These are phyloP conservation scores for Colletotrichum godetiae DNA, from an alignment of 2,329 filamentous ascomycete genomes.

Conservation along the genomic window DNA sequence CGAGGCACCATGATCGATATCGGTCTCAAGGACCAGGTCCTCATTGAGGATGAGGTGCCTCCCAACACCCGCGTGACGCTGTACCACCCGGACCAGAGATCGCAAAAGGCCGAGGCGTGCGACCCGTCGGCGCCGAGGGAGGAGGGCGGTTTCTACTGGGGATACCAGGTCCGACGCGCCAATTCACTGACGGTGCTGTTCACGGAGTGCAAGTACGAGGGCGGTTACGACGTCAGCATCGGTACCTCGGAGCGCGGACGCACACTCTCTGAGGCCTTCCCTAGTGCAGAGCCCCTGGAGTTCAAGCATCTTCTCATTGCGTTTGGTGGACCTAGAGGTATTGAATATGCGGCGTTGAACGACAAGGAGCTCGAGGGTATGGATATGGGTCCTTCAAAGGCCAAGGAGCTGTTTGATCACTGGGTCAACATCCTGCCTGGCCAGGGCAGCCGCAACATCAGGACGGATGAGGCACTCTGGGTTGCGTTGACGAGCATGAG, in stretches of 20 bases:
- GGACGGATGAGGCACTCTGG: conserved; percentile 86
- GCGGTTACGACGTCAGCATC: conserved; percentile 85
- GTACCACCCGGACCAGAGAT: conserved; percentile 65
- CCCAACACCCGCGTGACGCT: conserved; percentile 80
- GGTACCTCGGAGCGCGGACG: conserved; percentile 84
- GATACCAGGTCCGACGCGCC: conserved; percentile 77
- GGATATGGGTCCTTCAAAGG: conserved; percentile 69
- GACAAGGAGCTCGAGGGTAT: conserved; percentile 66
- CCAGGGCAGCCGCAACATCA: conserved; percentile 84
- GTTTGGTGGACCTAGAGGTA: conserved; percentile 83
- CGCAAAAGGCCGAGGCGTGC: conserved; percentile 68
- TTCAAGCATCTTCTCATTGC: conserved; percentile 82
- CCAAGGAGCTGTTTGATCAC: conserved; percentile 80
- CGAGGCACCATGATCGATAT: conserved; percentile 67
- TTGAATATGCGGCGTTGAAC: conserved; percentile 79
- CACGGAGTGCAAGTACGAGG: conserved; percentile 79
- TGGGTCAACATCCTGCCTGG: conserved; percentile 86
- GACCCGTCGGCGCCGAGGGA: conserved; percentile 76
- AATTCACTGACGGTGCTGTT: conserved; percentile 77
- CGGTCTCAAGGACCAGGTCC: conserved; percentile 65
- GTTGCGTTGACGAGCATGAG: conserved; percentile 78
- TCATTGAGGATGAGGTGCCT: conserved; percentile 71
- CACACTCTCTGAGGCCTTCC: conserved; percentile 59
- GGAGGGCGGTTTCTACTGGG: conserved; percentile 88
- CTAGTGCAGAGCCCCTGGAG: conserved; percentile 51